These are phyloP conservation scores for Acacia acuminata DNA, from an alignment of 306 rosid species.

Conservation along the genomic window DNA sequence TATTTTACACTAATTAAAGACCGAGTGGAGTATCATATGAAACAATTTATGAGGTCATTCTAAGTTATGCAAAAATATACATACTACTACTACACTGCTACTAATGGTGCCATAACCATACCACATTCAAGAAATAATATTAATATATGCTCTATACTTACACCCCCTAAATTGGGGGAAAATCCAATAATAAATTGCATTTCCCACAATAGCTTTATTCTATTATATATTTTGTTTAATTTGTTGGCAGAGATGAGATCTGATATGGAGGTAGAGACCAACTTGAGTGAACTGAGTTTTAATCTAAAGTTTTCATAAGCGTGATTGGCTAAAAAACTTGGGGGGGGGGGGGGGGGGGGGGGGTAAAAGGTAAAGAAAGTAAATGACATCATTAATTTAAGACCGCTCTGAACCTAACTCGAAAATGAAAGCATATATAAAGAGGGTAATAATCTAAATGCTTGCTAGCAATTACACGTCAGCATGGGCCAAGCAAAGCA, in stretches of 20 bases:
- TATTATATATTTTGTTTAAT: background rate
- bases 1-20: too few relatives aligned
- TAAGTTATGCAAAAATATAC: background rate
- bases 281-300: background rate
- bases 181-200: background rate
- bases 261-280: background rate
- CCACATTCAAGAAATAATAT: background rate
- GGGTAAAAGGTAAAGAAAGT: slow-evolving; percentile 9
- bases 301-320: background rate
- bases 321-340: background rate
- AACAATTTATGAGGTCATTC: background rate
- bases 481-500: slow-evolving; percentile 26
- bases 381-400: slow-evolving; percentile 17
- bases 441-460: slow-evolving; percentile 19
- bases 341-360: background rate
- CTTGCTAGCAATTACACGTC: slow-evolving; percentile 29
- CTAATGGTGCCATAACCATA: background rate
- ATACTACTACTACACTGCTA: background rate
- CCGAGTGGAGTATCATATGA: background rate
- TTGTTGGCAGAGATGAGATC: background rate
- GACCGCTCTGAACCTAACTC: slow-evolving; percentile 17
- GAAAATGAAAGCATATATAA: slow-evolving; percentile 9
- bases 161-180: background rate
- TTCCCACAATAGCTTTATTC: background rate
- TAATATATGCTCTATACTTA: background rate